A percentile compares a stretch with the other conserved stretches of the same genome.
Evolutionary conservation across 202 grass and related monocot species (phyloP).

Genomic region (Alloteropsis angusta): DNA sequence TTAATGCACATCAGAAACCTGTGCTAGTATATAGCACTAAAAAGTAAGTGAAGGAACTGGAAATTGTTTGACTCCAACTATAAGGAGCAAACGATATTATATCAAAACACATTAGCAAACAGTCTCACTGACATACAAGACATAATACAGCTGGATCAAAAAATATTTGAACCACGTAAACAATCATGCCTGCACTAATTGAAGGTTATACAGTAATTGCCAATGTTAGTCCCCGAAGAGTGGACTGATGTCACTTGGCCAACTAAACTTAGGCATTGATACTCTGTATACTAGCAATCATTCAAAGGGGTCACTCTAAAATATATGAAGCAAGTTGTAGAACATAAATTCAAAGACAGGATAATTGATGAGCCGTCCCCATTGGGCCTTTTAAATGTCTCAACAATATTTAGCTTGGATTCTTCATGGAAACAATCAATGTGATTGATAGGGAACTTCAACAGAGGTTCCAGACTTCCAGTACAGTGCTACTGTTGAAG

Average conservation of each 20-base stretch:
- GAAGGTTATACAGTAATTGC: not conserved
- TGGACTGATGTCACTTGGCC: too few species aligned
- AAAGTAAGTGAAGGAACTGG: not conserved
- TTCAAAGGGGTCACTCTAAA: not conserved
- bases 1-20: conserved; percentile 10
- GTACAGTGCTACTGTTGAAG: conserved; percentile 19
- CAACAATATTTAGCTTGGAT: not conserved
- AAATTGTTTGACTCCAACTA: conserved; percentile 12
- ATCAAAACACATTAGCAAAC: not conserved
- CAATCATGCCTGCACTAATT: not conserved
- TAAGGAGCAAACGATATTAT: not conserved
- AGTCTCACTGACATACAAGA: not conserved
- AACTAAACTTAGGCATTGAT: not conserved
- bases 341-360: conserved; percentile 14
- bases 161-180: not conserved
- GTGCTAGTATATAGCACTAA: not conserved
- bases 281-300: not conserved
- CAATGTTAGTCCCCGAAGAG: not conserved
- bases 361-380: not conserved
- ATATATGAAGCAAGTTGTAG: conserved; percentile 11
- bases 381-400: not conserved
- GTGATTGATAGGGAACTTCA: not conserved
- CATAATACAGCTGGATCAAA: not conserved
- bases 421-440: not conserved
- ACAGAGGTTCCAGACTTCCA: conserved; percentile 10